A percentile compares a stretch with the other conserved stretches of the same genome.
Conservation (phyloP, 2,329 filamentous ascomycete species). For the Paraphaeosphaeria sporulosa region DNA sequence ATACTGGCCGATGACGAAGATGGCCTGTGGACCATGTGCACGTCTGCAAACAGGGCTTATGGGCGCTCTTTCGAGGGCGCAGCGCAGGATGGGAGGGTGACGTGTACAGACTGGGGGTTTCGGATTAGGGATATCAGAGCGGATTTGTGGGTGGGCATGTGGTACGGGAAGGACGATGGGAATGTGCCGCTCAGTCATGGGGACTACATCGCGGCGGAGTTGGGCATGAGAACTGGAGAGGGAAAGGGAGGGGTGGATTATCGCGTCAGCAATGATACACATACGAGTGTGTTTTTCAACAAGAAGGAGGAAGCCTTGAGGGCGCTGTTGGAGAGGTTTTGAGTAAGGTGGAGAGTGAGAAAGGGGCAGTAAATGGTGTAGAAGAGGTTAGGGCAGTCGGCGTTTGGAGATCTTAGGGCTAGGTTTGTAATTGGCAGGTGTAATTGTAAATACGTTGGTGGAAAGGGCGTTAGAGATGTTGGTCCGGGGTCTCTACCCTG, state of each 20-base stretch:
- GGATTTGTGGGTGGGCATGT: constrained; percentile 48
- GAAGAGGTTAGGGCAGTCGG: too few relatives aligned
- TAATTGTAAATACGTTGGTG: too few relatives aligned
- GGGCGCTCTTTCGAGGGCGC: constrained; percentile 41
- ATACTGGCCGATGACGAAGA: constrained; percentile 34
- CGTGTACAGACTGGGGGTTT: constrained; percentile 44
- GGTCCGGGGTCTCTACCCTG: too few relatives aligned
- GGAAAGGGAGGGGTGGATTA: constrained; percentile 17
- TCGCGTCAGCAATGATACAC: constrained; percentile 46
- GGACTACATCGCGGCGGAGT: constrained; percentile 35
- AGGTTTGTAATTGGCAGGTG: too few relatives aligned
- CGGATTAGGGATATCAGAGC: constrained; percentile 44
- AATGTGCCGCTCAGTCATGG: constrained; percentile 47
- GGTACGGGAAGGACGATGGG: constrained; percentile 47
- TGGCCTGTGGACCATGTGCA: constrained; percentile 28
- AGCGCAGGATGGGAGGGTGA: constrained; percentile 39
- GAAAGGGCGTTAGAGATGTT: too few relatives aligned
- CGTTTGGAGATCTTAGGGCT: too few relatives aligned
- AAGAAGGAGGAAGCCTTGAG: constrained; percentile 17
- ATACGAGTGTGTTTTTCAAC: constrained; percentile 29
- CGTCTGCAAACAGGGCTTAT: constrained; percentile 32
- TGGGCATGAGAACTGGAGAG: constrained; percentile 36
- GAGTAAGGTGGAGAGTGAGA: not conserved
- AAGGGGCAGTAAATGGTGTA: too few relatives aligned
- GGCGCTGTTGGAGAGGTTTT: constrained; percentile 19